Evolutionary conservation across 495 filamentous ascomycete species (phyloP).

Genomic region (Saxophila tyrrhenica): DNA sequence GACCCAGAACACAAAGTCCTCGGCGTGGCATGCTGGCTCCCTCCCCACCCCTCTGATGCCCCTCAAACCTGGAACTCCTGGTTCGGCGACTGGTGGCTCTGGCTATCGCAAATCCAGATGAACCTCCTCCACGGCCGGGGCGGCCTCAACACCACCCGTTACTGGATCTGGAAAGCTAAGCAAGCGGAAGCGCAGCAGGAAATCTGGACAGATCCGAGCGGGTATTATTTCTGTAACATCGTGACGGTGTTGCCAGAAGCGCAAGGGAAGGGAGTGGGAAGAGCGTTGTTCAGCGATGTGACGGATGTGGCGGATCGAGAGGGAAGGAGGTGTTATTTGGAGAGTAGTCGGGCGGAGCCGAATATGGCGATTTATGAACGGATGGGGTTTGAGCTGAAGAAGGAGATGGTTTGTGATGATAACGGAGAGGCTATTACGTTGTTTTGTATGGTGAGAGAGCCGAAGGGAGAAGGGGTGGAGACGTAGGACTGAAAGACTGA

Average conservation of each 20-base stretch:
- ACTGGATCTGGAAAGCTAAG: conserved; percentile 53
- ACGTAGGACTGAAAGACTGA: background rate
- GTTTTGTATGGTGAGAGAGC: conserved; percentile 43
- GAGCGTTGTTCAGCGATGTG: conserved; percentile 45
- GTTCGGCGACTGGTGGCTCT: conserved; percentile 48
- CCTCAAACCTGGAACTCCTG: conserved; percentile 44
- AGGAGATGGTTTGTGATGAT: conserved; percentile 52
- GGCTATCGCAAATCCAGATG: conserved; percentile 46
- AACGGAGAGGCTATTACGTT: conserved; percentile 37
- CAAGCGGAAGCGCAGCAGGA: conserved; percentile 45
- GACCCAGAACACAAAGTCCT: conserved; percentile 34
- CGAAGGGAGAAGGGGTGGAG: conserved; percentile 12
- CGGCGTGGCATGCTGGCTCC: conserved; percentile 55
- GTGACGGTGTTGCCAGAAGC: conserved; percentile 49
- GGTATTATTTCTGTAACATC: conserved; percentile 63
- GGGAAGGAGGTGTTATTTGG: conserved; percentile 51
- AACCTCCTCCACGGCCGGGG: conserved; percentile 54
- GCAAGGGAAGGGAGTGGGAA: conserved; percentile 50
- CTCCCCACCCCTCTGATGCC: conserved; percentile 34
- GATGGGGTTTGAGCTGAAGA: conserved; percentile 51
- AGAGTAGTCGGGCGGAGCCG: conserved; percentile 50
- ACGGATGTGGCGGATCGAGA: conserved; percentile 48
- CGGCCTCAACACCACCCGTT: conserved; percentile 50
- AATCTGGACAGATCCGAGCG: conserved; percentile 47
- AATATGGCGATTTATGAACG: conserved; percentile 56